Evolutionary conservation across 2,329 filamentous ascomycete species (phyloP).

Genomic region (Aspergillus hortae): DNA sequence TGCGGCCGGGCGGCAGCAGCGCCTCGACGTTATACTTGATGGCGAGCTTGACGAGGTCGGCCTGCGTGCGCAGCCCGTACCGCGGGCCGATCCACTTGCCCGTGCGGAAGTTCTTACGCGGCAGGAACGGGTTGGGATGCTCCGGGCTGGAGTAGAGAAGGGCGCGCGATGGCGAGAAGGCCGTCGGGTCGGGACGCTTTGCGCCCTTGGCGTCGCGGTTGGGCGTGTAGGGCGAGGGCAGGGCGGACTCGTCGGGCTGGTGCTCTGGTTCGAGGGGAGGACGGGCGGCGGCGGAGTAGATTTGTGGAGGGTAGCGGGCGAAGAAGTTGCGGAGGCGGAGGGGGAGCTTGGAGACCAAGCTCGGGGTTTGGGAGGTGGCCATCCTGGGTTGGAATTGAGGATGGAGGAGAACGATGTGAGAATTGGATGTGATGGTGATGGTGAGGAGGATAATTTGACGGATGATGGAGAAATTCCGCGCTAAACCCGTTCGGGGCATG

Average conservation of each 20-base stretch:
- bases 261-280: conserved; percentile 18
- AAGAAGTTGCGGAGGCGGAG: conserved; percentile 80
- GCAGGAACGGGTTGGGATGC: conserved; percentile 73
- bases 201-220: conserved; percentile 42
- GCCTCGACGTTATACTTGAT: conserved; percentile 74
- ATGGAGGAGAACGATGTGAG: not conserved
- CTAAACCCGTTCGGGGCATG: conserved; percentile 19
- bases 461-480: conserved; percentile 15
- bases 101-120: conserved; percentile 72
- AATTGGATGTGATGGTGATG: not conserved
- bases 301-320: conserved; percentile 75
- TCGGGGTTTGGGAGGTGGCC: conserved; percentile 17
- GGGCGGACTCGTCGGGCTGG: conserved; percentile 14
- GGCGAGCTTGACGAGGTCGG: conserved; percentile 85
- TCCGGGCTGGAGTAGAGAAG: conserved; percentile 42
- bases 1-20: conserved; percentile 70
- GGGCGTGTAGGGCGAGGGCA: conserved; percentile 39
- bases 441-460: not conserved
- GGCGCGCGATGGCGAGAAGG: conserved; percentile 29
- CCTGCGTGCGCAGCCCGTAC: conserved; percentile 81
- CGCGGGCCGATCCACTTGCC: conserved; percentile 80
- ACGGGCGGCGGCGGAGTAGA: conserved; percentile 39
- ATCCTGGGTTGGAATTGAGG: conserved; percentile 8
- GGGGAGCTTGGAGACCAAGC: conserved; percentile 54
- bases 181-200: conserved; percentile 28